Evolutionary conservation across 1,284 basidiomycete species (phyloP), one percentile per base, ranked within the genome.

Genomic region (Neonothopanus nambi): DNA sequence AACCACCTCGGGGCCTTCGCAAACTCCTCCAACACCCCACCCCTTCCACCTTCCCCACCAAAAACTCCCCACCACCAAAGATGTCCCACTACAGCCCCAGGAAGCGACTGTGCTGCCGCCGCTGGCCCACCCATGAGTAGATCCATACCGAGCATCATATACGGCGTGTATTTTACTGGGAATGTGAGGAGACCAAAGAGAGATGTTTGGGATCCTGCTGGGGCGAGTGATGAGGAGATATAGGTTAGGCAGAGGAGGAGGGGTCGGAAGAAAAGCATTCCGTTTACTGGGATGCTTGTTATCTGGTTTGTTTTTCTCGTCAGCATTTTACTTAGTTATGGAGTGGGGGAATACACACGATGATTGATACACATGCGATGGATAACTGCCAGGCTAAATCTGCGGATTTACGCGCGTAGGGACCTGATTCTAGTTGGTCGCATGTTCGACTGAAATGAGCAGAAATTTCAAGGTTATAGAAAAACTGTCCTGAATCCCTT

Each of bases 361-460:
- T 69, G 37, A 91, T 85, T 3, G 71, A 72, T 12, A 70, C 67
- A 30, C 75, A 70, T 17, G 85, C 81, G 37, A 85, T 67, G 52
- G 82, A 63, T n/a, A 88, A 73, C 59, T 91, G 90, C 81, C 84
- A 91, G 21, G 85, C 85, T 49, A 85, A 80, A 67, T 92, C 89
- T 2, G 87, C 78, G 1, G 88, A 87, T 48, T 79, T 78, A 13
- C 74, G 67, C 1, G 66, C 58, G 63, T 82, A 93, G 42, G 82
- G 75, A n/a, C 74, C 72, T 17, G 75, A 70, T 67, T 93, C 91
- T 5, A 93, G 72, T 37, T 81, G 74, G 56, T 82, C 73, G 12
- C 82, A 75, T 51, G 81, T 84, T 53, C 82, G 85, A 64, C 89
- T 91, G 57, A n/a, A n/a, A n/a, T n/a, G n/a, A n/a, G n/a, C n/a